Evolutionary conservation across 2,329 filamentous ascomycete species (phyloP).

Genomic region (Diaporthe sp.): DNA sequence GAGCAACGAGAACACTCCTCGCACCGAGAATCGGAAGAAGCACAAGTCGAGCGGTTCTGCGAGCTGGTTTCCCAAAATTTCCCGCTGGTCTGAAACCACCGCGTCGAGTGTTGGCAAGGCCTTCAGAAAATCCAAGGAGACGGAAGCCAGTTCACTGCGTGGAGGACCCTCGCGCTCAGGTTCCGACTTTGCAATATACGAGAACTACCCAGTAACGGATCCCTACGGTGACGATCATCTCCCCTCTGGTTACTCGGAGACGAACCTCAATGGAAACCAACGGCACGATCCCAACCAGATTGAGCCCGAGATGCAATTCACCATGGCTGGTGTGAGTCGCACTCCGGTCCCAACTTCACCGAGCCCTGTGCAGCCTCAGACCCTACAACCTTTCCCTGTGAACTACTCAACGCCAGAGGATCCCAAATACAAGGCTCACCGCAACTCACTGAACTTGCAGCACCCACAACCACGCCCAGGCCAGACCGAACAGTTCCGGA

Average conservation of each 20-base stretch:
- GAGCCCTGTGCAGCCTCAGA: slow-evolving; percentile 49
- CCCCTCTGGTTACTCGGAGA: slow-evolving; percentile 68
- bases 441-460: slow-evolving; percentile 83
- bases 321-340: slow-evolving; percentile 40
- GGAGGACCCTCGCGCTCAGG: slow-evolving; percentile 78
- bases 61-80: slow-evolving; percentile 89
- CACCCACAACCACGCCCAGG: slow-evolving; percentile 84
- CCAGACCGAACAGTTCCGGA: slow-evolving; percentile 80
- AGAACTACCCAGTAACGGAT: slow-evolving; percentile 70
- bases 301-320: slow-evolving; percentile 41
- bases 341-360: slow-evolving; percentile 37
- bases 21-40: slow-evolving; percentile 83
- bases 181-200: slow-evolving; percentile 79
- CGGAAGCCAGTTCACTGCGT: slow-evolving; percentile 69
- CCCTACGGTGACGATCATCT: slow-evolving; percentile 73
- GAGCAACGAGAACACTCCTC: slow-evolving; percentile 86
- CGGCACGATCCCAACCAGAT: slow-evolving; percentile 44
- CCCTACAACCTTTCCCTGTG: slow-evolving; percentile 52
- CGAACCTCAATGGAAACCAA: slow-evolving; percentile 56
- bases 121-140: slow-evolving; percentile 77
- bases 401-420: slow-evolving; percentile 67
- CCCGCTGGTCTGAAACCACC: slow-evolving; percentile 97
- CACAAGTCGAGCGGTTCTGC: slow-evolving; percentile 89
- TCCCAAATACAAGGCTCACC: slow-evolving; percentile 85
- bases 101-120: slow-evolving; percentile 87